Conservation (phyloP, 257 asterid genomes). For the Solanum arcanum region DNA sequence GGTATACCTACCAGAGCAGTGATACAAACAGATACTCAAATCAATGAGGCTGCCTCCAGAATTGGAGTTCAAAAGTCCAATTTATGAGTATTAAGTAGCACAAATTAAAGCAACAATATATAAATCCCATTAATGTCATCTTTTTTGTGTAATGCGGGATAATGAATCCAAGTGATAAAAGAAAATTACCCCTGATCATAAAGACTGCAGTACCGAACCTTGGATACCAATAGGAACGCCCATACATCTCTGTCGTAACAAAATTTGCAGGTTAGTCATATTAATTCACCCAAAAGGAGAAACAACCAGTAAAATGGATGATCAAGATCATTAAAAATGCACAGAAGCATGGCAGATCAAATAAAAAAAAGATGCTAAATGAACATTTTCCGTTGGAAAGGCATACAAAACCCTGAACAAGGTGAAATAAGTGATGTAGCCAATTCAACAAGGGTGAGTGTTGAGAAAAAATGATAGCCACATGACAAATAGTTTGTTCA, state of each 20-base stretch:
- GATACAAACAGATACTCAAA: not conserved
- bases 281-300: not conserved
- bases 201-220: conserved; percentile 87
- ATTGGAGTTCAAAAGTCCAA: not conserved
- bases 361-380: not conserved
- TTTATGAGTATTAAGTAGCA: not conserved
- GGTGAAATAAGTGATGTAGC: not conserved
- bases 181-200: conserved; percentile 79
- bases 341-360: not conserved
- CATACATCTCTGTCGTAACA: conserved; percentile 74
- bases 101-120: not conserved
- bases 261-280: conserved; percentile 7
- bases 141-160: not conserved
- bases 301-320: not conserved
- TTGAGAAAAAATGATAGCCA: not conserved
- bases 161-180: not conserved
- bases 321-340: not conserved
- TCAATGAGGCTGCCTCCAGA: not conserved
- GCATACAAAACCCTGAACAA: not conserved
- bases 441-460: not conserved
- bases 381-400: not conserved
- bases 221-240: conserved; percentile 93
- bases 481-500: not conserved
- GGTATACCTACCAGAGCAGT: conserved; percentile 55
- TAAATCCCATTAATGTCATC: not conserved